Base-by-base conservation (phyloP, 441 rosid species). In the Theobroma grandiflorum region DNA sequence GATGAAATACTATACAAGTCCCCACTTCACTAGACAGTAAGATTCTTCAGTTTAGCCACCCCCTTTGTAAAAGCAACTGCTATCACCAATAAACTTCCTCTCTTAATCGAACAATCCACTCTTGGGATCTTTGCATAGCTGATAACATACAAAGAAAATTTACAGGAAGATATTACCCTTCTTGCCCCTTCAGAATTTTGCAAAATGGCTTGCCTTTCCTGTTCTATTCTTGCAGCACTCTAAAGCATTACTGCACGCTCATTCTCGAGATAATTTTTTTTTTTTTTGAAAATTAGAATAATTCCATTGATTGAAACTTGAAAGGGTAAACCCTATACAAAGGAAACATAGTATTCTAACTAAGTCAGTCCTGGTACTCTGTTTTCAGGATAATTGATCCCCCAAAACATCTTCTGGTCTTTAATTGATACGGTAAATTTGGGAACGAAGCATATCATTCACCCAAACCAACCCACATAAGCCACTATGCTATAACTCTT, bases 401-500 rank as follows among this genome's bases (percentile, higher is more conserved):
- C 42, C 66, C n/a, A 33, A 63, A 63, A 63, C 67, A 35, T 63
- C 31, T 20, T 58, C 33, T 20, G 8, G 5, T 20, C 63, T 20
- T 58, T 55, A 20, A 55, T 26, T n/a, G 40, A 33, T 14, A 61
- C 2, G 1, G 12, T 31, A 42, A 68, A 12, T 68, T 66, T 67
- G 52, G 72, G 37, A 43, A 10, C 31, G 2, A 20, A 37, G 55
- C 55, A 43, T 22, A 68, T 43, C 72, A 68, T 68, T 68, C 52
- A 22, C 22, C 55, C 35, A 68, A 68, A 43, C 72, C 72, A 68
- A 68, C 35, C 52, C n/a, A 68, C 72, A 43, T 68, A 2, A 43
- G 14, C 6, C 31, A 38, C 10, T 40, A 66, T 40, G 22, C 42
- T 40, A 18, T 9, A 5, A 40, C 14, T 8, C 40, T 18, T 22